Evolutionary conservation across 1,284 basidiomycete genomes (phyloP).

Genomic region (Pisolithus thermaeus): DNA sequence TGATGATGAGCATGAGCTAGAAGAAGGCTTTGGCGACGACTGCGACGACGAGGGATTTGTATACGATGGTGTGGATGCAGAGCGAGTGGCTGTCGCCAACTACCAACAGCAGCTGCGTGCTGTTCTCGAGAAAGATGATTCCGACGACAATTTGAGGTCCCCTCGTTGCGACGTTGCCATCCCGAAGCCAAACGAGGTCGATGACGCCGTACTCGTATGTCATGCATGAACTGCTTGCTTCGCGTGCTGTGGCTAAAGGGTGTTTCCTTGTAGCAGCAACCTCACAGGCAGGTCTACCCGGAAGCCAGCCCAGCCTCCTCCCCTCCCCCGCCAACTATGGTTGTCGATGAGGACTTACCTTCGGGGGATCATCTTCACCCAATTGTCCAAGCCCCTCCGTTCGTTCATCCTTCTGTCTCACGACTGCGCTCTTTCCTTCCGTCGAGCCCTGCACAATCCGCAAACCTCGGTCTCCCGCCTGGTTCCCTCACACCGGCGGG

Average conservation of each 20-base stretch:
- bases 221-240: conserved; percentile 7
- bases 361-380: conserved; percentile 23
- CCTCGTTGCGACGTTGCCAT: conserved; percentile 34
- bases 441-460: conserved; percentile 44
- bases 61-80: conserved; percentile 65
- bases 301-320: conserved; percentile 41
- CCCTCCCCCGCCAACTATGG: conserved; percentile 31
- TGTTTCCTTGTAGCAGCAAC: conserved; percentile 6
- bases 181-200: conserved; percentile 28
- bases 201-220: conserved; percentile 39
- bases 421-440: conserved; percentile 70
- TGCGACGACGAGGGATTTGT: conserved; percentile 58
- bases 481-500: conserved; percentile 39
- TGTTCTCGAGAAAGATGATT: conserved; percentile 62
- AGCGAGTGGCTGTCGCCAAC: conserved; percentile 33
- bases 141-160: conserved; percentile 47
- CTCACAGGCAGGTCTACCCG: conserved; percentile 36
- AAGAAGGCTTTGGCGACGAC: conserved; percentile 34
- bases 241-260: conserved; percentile 14
- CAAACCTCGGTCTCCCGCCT: conserved; percentile 37
- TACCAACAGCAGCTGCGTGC: conserved; percentile 68
- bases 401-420: conserved; percentile 76
- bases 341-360: conserved; percentile 26
- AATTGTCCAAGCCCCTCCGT: conserved; percentile 38
- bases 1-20: conserved; percentile 37